These are phyloP conservation scores for Penicillium expansum DNA, from an alignment of 2,329 filamentous ascomycete species.

Conservation along the genomic window DNA sequence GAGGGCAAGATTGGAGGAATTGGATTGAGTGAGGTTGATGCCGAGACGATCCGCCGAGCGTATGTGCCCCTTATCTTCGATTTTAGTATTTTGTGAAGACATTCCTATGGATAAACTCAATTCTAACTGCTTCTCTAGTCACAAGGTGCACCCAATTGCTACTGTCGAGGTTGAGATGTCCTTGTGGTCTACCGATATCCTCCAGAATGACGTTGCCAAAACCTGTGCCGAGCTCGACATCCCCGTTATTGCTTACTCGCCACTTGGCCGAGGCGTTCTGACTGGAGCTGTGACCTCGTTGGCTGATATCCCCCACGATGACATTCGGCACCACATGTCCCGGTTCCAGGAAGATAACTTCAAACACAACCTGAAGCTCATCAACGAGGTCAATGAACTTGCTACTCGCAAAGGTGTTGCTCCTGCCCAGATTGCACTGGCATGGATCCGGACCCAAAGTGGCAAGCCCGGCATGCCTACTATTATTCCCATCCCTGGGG, in stretches of 20 bases:
- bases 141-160: slow-evolving; percentile 54
- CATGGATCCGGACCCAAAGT: slow-evolving; percentile 49
- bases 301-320: slow-evolving; percentile 49
- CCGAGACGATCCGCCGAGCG: slow-evolving; percentile 46
- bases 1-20: slow-evolving; percentile 47
- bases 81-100: not conserved
- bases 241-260: slow-evolving; percentile 59
- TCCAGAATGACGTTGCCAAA: slow-evolving; percentile 57
- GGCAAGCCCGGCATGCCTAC: slow-evolving; percentile 44
- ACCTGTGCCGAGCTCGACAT: slow-evolving; percentile 57
- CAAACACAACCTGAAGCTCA: slow-evolving; percentile 50
- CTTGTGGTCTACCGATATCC: slow-evolving; percentile 56
- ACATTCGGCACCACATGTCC: slow-evolving; percentile 45
- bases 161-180: slow-evolving; percentile 62
- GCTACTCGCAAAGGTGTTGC: slow-evolving; percentile 46
- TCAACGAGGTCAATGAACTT: slow-evolving; percentile 46
- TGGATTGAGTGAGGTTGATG: slow-evolving; percentile 45
- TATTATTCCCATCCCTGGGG: slow-evolving; percentile 39
- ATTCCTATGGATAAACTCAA: not conserved
- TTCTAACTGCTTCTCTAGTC: slow-evolving; percentile 38
- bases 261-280: slow-evolving; percentile 57
- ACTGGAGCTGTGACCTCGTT: slow-evolving; percentile 49
- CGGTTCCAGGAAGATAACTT: slow-evolving; percentile 54
- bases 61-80: slow-evolving; percentile 21
- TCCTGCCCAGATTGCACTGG: slow-evolving; percentile 49